Evolutionary conservation across 352 stramenopile species (phyloP), one percentile per base, ranked within the genome.

Genomic region (Phytophthora citricola): DNA sequence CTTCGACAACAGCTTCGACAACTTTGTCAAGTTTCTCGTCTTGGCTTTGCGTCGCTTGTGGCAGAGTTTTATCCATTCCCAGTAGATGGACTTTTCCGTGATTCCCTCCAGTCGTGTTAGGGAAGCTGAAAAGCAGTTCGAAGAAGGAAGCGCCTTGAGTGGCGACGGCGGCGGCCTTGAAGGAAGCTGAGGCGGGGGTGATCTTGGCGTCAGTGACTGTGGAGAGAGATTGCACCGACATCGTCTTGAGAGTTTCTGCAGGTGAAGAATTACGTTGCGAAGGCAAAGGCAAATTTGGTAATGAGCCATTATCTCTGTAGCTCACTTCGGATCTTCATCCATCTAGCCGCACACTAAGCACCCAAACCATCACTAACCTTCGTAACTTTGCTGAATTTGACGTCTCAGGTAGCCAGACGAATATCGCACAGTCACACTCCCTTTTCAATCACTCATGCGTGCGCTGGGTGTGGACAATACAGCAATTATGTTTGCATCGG

Each of bases 211-310:
- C 34, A 27, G 32, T 15, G 20, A 24, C 43, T 39, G 44, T 36
- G n/a, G 47, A 12, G 34, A 63, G 31, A 58, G 36, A 31, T 53
- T 62, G 55, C 44, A 63, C 44, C 15, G 61, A 69, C 61, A 69
- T 69, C 17, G 32, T 45, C 10, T 17, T 43, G n/a, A 22, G 12
- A 11, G 31, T 34, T 34, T 34, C 29, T 26, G 31, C 5, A 24
- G 12, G 10, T 44, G 34, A 34, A 36, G 27, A 15, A 24, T 34
- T 41, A 8, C 17, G 49, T 17, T 62, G 59, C 0, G 34, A 9
- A 22, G 31, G 53, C 17, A 27, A 48, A 41, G 45, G 61, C 5
- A 50, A 63, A 52, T 53, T 51, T 24, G 31, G 34, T 22, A 58
- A 47, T 69, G 61, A 36, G 2, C 14, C 31, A 12, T 9, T 38